phyloP scores from a whole-genome alignment of 306 rosid genomes.

The Quercus cerris region DNA sequence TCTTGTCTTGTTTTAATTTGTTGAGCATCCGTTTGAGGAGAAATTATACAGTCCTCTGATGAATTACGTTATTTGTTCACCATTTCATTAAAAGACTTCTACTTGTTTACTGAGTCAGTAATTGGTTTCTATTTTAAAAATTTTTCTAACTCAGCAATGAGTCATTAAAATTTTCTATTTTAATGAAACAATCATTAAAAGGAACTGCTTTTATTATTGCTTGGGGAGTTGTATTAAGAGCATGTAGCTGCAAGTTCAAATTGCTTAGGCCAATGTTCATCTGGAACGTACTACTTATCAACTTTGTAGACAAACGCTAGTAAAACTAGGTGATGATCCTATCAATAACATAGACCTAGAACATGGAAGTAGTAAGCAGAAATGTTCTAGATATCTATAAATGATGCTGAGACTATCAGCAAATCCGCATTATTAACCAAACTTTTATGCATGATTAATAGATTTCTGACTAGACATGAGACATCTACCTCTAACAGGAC shows the following conservation, averaged over 20 bases:
- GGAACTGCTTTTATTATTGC: too few relatives aligned
- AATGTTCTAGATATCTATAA: too few relatives aligned
- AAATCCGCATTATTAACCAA: not conserved
- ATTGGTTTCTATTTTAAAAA: too few relatives aligned
- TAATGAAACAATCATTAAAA: not conserved
- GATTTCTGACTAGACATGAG: not conserved
- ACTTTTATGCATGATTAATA: not conserved
- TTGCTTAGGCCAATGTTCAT: not conserved
- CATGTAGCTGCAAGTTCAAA: not conserved
- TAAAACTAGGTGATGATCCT: not conserved
- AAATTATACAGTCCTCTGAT: too few relatives aligned
- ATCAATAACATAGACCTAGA: not conserved
- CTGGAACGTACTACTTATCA: not conserved
- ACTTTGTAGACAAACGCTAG: not conserved
- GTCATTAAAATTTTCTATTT: too few relatives aligned
- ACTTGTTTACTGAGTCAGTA: too few relatives aligned
- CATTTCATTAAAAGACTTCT: too few relatives aligned
- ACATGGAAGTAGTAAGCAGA: not conserved
- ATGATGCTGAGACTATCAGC: not conserved
- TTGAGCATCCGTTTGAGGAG: too few relatives aligned
- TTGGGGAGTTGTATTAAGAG: not conserved
- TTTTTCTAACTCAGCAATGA: too few relatives aligned
- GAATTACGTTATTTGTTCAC: too few relatives aligned
- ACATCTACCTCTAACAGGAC: not conserved
- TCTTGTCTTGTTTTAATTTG: too few relatives aligned